phyloP scores from a whole-genome alignment of 2,329 filamentous ascomycete species.

The Alternaria viburni region DNA sequence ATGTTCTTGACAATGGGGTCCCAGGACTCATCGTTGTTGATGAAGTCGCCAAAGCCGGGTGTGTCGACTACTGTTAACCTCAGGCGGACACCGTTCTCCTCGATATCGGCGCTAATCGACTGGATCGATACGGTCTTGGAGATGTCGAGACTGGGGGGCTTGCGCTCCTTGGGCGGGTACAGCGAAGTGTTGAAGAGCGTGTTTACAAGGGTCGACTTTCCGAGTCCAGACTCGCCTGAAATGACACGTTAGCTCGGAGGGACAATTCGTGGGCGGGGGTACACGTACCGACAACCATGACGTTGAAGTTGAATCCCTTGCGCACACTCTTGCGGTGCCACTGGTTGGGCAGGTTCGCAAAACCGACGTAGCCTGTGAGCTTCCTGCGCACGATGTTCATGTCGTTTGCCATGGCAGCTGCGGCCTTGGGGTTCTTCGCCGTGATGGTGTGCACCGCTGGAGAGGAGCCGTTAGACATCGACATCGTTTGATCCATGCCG shows the following conservation, averaged over 20 bases:
- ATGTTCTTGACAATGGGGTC: conserved; percentile 99
- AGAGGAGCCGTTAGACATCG: conserved; percentile 58
- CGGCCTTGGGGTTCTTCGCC: conserved; percentile 68
- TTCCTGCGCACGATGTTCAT: conserved; percentile 98
- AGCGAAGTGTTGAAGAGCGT: conserved; percentile 99
- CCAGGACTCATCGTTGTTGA: conserved; percentile 99
- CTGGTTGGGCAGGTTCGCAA: conserved; percentile 98
- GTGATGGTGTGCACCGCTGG: conserved; percentile 64
- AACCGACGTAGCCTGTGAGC: conserved; percentile 97
- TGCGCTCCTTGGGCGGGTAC: conserved; percentile 98
- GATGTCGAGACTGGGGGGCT: conserved; percentile 95
- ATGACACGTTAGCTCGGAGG: conserved; percentile 20
- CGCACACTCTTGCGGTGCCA: conserved; percentile 99
- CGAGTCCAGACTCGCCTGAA: conserved; percentile 94
- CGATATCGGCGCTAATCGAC: conserved; percentile 70
- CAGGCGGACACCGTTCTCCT: conserved; percentile 97
- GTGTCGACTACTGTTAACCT: conserved; percentile 97
- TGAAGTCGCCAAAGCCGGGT: conserved; percentile 97
- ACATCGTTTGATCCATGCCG: conserved; percentile 64
- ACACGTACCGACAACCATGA: conserved; percentile 97
- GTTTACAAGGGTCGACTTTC: conserved; percentile 99
- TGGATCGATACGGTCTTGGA: conserved; percentile 75
- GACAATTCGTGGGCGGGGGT: neutral
- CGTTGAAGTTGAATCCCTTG: conserved; percentile 99
- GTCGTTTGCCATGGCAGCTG: conserved; percentile 56